These are phyloP conservation scores for Aspergillaceae sp. DNA, from an alignment of 2,329 filamentous ascomycete genomes.

Conservation along the genomic window DNA sequence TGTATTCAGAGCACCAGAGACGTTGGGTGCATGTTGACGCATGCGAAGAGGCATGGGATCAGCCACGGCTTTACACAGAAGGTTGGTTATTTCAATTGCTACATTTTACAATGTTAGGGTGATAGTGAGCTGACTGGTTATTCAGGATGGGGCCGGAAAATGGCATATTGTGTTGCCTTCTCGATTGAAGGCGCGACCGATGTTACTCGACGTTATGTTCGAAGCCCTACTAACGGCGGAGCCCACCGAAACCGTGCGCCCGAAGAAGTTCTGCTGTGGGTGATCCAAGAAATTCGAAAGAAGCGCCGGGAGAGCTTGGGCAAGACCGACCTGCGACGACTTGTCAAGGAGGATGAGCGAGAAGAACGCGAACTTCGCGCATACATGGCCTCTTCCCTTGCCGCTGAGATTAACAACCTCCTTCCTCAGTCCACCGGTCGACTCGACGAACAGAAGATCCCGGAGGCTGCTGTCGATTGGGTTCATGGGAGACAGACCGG, in stretches of 20 bases:
- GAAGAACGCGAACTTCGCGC: constrained; percentile 40
- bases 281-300: constrained; percentile 82
- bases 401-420: constrained; percentile 37
- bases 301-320: constrained; percentile 74
- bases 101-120: not conserved
- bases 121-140: constrained; percentile 4
- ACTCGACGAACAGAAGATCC: constrained; percentile 35
- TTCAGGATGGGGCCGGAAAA: constrained; percentile 81
- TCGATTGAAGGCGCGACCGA: constrained; percentile 73
- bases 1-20: constrained; percentile 87
- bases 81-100: constrained; percentile 39
- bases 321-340: constrained; percentile 57
- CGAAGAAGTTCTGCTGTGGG: constrained; percentile 83
- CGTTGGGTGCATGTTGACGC: constrained; percentile 96
- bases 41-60: constrained; percentile 93
- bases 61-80: constrained; percentile 82
- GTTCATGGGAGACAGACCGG: too few relatives aligned
- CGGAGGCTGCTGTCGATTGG: constrained; percentile 16
- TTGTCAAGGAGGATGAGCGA: constrained; percentile 41
- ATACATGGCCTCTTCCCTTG: constrained; percentile 39
- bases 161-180: constrained; percentile 95
- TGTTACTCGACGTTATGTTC: constrained; percentile 58
- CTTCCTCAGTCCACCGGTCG: constrained; percentile 23
- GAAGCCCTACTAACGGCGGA: constrained; percentile 48
- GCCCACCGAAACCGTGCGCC: constrained; percentile 69